Percentiles rank a stretch among this genome's conserved stretches.
phyloP scores from a whole-genome alignment of 2,329 filamentous ascomycete species.

The Aureobasidium sp. region DNA sequence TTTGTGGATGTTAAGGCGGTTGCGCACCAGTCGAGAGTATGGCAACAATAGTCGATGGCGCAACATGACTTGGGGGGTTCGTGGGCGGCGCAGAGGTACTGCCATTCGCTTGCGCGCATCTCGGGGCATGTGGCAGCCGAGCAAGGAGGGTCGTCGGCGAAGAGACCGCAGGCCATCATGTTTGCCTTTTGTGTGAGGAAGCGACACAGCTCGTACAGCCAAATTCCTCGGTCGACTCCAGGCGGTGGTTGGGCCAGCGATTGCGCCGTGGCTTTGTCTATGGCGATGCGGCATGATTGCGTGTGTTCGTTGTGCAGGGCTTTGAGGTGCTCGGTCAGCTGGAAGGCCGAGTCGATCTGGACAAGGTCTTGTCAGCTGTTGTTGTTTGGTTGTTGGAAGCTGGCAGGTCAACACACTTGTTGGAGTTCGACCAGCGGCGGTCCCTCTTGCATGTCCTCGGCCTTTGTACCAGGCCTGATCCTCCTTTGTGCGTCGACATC shows the following conservation, averaged over 20 bases:
- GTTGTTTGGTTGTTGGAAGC: not conserved
- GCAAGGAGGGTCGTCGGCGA: constrained; percentile 84
- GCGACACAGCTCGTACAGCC: constrained; percentile 96
- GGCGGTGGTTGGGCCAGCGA: constrained; percentile 73
- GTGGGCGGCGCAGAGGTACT: constrained; percentile 96
- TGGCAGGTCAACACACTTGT: constrained; percentile 52
- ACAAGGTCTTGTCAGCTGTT: constrained; percentile 4
- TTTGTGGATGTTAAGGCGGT: constrained; percentile 92
- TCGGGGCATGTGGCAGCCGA: constrained; percentile 86
- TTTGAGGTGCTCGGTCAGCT: constrained; percentile 93
- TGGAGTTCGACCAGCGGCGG: constrained; percentile 79
- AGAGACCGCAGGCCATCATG: constrained; percentile 82
- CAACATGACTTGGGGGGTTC: constrained; percentile 95
- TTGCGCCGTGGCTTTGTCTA: constrained; percentile 67
- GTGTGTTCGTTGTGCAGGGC: constrained; percentile 63
- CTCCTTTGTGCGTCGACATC: constrained; percentile 68
- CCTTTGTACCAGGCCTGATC: constrained; percentile 86
- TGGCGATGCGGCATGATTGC: constrained; percentile 62
- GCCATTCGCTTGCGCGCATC: constrained; percentile 98
- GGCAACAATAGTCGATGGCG: constrained; percentile 98
- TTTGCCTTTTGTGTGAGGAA: constrained; percentile 95
- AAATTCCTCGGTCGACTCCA: constrained; percentile 77
- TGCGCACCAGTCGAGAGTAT: constrained; percentile 95
- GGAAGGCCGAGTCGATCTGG: constrained; percentile 93
- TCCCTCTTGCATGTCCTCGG: constrained; percentile 86